These are phyloP conservation scores for Leccinum aurantiacum DNA, from an alignment of 768 basidiomycete species.

Conservation along the genomic window DNA sequence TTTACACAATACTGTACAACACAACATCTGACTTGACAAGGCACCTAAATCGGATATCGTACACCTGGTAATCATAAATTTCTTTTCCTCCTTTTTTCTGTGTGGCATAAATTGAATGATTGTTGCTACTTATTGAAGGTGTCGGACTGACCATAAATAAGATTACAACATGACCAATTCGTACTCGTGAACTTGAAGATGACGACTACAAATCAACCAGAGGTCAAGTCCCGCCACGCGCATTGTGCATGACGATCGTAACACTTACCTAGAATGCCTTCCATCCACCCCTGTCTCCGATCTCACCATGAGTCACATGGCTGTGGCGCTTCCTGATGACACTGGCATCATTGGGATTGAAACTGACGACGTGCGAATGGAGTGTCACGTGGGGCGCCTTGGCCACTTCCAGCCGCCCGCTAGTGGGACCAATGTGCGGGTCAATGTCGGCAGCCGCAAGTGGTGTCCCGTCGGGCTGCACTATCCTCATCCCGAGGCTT, in stretches of 20 bases:
- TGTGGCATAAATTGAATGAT: too few relatives aligned
- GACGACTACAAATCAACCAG: neutral
- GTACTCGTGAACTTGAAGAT: too few relatives aligned
- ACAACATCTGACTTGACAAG: neutral
- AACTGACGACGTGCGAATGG: conserved; percentile 10
- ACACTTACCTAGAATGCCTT: conserved; percentile 1
- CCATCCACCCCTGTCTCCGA: conserved; percentile 3
- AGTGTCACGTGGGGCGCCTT: conserved; percentile 16
- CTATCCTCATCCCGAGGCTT: conserved; percentile 16
- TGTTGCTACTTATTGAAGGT: neutral
- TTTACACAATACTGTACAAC: neutral
- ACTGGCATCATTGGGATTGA: neutral
- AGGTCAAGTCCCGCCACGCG: neutral
- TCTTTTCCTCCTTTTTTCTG: neutral
- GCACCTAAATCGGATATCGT: neutral
- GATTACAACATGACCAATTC: too few relatives aligned
- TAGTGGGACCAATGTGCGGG: neutral
- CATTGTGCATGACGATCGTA: neutral
- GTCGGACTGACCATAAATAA: neutral
- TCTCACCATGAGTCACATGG: neutral
- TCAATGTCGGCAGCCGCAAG: conserved; percentile 9
- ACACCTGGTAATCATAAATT: neutral
- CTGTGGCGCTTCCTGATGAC: neutral
- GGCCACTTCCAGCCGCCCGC: neutral
- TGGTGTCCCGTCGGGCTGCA: conserved; percentile 11